Conservation (phyloP, 2,329 filamentous ascomycete genomes). For the Botrytis galanthina region DNA sequence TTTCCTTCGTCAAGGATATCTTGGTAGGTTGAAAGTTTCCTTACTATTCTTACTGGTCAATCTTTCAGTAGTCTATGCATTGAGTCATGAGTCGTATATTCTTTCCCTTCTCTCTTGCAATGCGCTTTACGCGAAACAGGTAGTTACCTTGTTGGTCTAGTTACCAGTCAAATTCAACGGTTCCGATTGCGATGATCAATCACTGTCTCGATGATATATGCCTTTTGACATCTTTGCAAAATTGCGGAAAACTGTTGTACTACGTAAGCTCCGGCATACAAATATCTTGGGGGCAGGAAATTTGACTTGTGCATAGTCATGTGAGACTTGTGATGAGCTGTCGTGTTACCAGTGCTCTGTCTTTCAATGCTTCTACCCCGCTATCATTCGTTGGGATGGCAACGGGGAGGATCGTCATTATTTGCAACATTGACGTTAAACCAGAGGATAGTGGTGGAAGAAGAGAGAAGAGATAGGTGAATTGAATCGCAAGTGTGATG, state of each 20-base stretch:
- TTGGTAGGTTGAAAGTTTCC: slow-evolving; percentile 53
- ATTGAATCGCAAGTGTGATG: slow-evolving; percentile 12
- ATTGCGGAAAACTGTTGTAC: not conserved
- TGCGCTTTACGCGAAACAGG: slow-evolving; percentile 7
- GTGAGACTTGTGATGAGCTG: slow-evolving; percentile 15
- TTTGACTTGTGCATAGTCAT: slow-evolving; percentile 16
- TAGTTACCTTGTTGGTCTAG: slow-evolving; percentile 14
- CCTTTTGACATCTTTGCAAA: slow-evolving; percentile 7
- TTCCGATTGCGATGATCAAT: slow-evolving; percentile 3
- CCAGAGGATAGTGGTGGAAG: not conserved
- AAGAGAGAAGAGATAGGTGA: not conserved
- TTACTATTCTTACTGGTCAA: slow-evolving; percentile 1
- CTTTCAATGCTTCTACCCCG: not conserved
- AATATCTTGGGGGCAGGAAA: slow-evolving; percentile 14
- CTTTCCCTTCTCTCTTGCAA: not conserved
- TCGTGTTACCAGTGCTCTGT: slow-evolving; percentile 19
- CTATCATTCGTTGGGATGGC: slow-evolving; percentile 17
- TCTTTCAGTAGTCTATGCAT: slow-evolving; percentile 13
- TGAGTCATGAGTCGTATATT: slow-evolving; percentile 16
- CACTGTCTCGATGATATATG: not conserved
- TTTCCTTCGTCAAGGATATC: slow-evolving; percentile 80
- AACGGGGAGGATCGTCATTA: slow-evolving; percentile 5
- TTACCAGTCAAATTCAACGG: slow-evolving; percentile 16
- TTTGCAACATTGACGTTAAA: not conserved
- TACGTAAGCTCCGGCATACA: not conserved